Evolutionary conservation across 2,329 filamentous ascomycete genomes (phyloP), one percentile per base, ranked within the genome.

Genomic region (Botryotinia calthae): DNA sequence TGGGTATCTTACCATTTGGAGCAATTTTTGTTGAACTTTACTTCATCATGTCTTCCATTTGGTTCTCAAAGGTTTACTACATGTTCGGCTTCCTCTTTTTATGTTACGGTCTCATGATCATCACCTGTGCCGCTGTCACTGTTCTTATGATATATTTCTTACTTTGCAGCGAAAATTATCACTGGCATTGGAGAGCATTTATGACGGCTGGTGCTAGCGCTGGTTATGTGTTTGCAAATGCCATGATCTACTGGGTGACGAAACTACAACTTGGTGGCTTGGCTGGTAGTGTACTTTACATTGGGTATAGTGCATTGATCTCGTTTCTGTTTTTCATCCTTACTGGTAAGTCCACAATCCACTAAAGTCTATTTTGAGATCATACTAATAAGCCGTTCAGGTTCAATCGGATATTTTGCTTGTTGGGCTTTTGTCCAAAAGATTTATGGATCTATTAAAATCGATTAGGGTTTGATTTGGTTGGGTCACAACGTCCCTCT

Each of bases 1-100:
- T 97, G 37, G 96, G 96, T 70, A 90, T 98, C 68, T 87, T 98
- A 40, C 96, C 96, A 0, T 99, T 99, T 79, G 94, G 93, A 64
- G 95, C 96, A 75, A 98, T 99, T 81, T 98, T 98, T 77, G 95
- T 98, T 64, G 96, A 99, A 84, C 90, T 99, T 3, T 98, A 97
- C 87, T 98, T 98, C 84, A 98, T 99, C 85, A 97, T 99, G 93
- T 97, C 91, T 84, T 97, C 93, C 40, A 95, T 99, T 81, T 99
- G 96, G 96, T 97, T 97, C 83, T 95, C 91, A 85, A 94, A 96
- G 83, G 96, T 99, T 77, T 99, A 99, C 87, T 99, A 99, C 87
- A 99, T 99, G 96, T 99, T 99, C 79, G 96, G 96, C 34, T 99
- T 99, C 87, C 86, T 99, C 51, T 99, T 99, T 86, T 88, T 99